Percentiles rank a stretch among this genome's conserved stretches.
Conservation (phyloP, 2,329 filamentous ascomycete genomes). For the Venturia effusa region DNA sequence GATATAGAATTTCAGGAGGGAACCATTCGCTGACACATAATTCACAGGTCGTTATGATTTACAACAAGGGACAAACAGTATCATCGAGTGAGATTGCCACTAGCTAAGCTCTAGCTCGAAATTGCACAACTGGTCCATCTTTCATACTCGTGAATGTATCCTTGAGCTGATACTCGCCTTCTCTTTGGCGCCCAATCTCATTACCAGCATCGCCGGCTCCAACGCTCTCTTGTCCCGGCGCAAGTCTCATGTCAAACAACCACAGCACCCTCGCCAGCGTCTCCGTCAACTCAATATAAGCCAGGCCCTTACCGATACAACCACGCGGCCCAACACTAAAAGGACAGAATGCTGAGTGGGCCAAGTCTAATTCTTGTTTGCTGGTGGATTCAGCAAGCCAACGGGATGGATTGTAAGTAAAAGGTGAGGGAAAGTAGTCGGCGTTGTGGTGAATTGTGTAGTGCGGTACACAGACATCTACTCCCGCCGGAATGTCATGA, state of each 20-base stretch:
- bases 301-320: slow-evolving; percentile 61
- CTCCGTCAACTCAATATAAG: slow-evolving; percentile 56
- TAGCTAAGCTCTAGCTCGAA: slow-evolving; percentile 15
- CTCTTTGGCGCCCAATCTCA: slow-evolving; percentile 45
- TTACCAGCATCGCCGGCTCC: slow-evolving; percentile 37
- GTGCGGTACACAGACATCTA: slow-evolving; percentile 26
- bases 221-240: slow-evolving; percentile 14
- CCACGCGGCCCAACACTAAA: slow-evolving; percentile 60
- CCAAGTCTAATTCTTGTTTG: slow-evolving; percentile 21
- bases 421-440: slow-evolving; percentile 27
- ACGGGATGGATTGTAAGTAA: slow-evolving; percentile 26
- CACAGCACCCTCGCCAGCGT: slow-evolving; percentile 52
- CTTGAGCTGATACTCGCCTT: slow-evolving; percentile 55
- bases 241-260: slow-evolving; percentile 44
- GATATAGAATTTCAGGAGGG: not conserved
- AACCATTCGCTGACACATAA: not conserved
- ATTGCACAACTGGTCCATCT: slow-evolving; percentile 57
- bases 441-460: slow-evolving; percentile 29
- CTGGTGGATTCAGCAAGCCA: slow-evolving; percentile 23
- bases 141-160: slow-evolving; percentile 68
- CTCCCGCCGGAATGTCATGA: slow-evolving; percentile 24
- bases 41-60: no score
- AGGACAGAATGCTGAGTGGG: slow-evolving; percentile 62
- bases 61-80: no score
- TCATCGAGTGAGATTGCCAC: not conserved